Conservation (phyloP, 2,329 filamentous ascomycete genomes). For the Botrytis galanthina region DNA sequence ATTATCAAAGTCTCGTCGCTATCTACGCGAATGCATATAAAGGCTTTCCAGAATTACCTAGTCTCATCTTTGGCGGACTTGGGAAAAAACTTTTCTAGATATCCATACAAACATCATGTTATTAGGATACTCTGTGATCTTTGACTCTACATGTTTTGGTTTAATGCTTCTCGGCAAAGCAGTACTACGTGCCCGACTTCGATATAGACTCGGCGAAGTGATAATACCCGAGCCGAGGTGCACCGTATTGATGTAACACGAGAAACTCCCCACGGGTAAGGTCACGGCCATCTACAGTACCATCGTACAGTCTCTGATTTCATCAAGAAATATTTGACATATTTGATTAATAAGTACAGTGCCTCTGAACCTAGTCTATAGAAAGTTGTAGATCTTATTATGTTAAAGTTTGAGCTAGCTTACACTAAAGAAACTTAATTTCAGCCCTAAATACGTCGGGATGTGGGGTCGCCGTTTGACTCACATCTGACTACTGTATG, state of each 20-base stretch:
- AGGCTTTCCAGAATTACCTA: not conserved
- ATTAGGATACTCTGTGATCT: not conserved
- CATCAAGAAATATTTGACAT: not conserved
- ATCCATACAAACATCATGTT: not conserved
- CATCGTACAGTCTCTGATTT: not conserved
- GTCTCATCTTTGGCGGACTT: not conserved
- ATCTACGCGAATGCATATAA: not conserved
- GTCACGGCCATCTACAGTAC: not conserved
- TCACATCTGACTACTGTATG: not conserved
- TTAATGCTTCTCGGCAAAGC: not conserved
- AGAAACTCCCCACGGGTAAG: not conserved
- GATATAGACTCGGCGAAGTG: not conserved
- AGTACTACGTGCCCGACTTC: not conserved
- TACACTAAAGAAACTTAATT: not conserved
- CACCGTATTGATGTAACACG: not conserved
- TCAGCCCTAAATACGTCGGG: not conserved
- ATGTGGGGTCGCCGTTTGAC: not conserved
- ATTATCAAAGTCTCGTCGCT: not conserved
- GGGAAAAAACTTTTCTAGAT: not conserved
- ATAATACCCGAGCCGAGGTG: not conserved
- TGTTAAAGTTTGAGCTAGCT: not conserved
- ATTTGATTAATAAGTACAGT: not conserved
- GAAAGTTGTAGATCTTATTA: not conserved
- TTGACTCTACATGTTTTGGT: not conserved
- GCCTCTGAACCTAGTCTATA: rapidly evolving